A percentile compares a stretch with the other conserved stretches of the same genome.
These are phyloP conservation scores for Cyclotella sp. DNA, from an alignment of 108 stramenopile species.

Conservation along the genomic window DNA sequence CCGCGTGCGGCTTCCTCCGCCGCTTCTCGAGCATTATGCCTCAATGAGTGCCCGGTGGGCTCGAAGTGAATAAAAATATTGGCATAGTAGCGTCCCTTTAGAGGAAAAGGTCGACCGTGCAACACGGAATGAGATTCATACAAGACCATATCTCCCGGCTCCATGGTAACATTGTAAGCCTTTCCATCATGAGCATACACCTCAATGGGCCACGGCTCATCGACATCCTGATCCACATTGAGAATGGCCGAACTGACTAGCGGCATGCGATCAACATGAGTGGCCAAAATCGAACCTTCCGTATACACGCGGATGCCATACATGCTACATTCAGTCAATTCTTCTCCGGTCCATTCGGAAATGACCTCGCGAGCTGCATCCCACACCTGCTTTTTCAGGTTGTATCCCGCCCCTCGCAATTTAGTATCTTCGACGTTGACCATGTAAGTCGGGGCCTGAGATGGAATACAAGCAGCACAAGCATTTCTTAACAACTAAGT, in stretches of 20 bases:
- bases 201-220: conserved; percentile 93
- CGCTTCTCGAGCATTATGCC: conserved; percentile 69
- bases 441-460: conserved; percentile 61
- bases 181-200: conserved; percentile 92
- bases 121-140: conserved; percentile 92
- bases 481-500: neutral
- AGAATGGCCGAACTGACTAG: conserved; percentile 90
- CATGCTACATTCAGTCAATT: conserved; percentile 73
- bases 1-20: conserved; percentile 58
- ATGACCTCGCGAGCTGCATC: conserved; percentile 72
- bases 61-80: conserved; percentile 94
- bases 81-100: conserved; percentile 87
- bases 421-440: conserved; percentile 70
- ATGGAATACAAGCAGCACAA: neutral
- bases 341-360: conserved; percentile 89
- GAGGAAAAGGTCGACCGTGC: conserved; percentile 91
- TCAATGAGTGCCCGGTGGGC: conserved; percentile 74
- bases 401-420: conserved; percentile 66
- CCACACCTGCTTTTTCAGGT: conserved; percentile 76
- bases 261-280: conserved; percentile 93
- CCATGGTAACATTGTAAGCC: conserved; percentile 90
- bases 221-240: conserved; percentile 90
- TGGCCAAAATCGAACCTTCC: conserved; percentile 79
- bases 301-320: conserved; percentile 94
- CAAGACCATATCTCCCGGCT: conserved; percentile 90